These are phyloP conservation scores for Sphaerostilbella broomeana DNA, from an alignment of 2,329 filamentous ascomycete genomes.

Conservation along the genomic window DNA sequence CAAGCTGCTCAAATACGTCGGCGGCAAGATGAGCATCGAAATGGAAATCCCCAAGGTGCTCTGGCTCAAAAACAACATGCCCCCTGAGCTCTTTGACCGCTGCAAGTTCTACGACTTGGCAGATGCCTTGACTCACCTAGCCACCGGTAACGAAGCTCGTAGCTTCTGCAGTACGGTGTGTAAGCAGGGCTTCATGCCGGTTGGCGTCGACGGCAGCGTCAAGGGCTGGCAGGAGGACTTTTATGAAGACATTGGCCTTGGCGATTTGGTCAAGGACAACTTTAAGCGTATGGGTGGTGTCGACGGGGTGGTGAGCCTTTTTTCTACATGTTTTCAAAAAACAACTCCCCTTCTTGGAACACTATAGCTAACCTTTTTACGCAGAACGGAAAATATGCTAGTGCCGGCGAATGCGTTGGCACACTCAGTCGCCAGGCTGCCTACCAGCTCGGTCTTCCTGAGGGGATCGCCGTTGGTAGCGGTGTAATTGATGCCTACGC, in stretches of 20 bases:
- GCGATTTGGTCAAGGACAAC: constrained; percentile 74
- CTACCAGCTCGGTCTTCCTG: constrained; percentile 71
- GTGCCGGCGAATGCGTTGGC: constrained; percentile 86
- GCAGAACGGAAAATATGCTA: constrained; percentile 86
- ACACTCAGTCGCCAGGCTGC: constrained; percentile 78
- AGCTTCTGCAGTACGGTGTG: constrained; percentile 96
- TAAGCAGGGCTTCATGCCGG: constrained; percentile 93
- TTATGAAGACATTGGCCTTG: constrained; percentile 76
- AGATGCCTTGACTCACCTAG: constrained; percentile 89
- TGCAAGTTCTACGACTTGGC: constrained; percentile 97
- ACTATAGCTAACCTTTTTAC: constrained; percentile 3
- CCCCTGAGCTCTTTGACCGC: constrained; percentile 76
- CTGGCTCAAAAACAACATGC: constrained; percentile 99
- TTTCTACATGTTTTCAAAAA: constrained; percentile 19
- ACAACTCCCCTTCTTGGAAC: constrained; percentile 3
- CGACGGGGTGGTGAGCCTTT: constrained; percentile 76
- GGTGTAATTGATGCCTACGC: constrained; percentile 98
- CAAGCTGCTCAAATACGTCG: constrained; percentile 90
- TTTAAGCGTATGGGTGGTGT: constrained; percentile 94
- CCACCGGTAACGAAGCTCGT: constrained; percentile 83
- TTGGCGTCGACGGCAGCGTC: constrained; percentile 94
- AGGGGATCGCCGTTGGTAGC: constrained; percentile 86
- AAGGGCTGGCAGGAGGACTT: constrained; percentile 99
- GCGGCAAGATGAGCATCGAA: constrained; percentile 97
- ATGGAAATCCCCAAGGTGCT: constrained; percentile 99